Evolutionary conservation across 306 rosid species (phyloP).

Genomic region (Senna siamea): DNA sequence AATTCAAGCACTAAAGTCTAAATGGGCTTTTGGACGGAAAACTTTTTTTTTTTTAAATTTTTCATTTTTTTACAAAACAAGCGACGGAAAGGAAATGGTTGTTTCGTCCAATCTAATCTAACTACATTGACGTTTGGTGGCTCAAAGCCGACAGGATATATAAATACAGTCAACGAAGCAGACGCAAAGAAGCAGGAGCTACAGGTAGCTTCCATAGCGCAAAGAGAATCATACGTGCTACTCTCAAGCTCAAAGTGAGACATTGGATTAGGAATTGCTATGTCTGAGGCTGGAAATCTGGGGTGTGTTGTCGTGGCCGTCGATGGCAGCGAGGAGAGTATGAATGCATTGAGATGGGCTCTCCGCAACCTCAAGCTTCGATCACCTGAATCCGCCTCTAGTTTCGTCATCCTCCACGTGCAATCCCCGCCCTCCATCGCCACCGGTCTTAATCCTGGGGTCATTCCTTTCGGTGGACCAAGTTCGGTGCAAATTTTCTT

Average conservation of each 20-base stretch:
- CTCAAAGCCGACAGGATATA: too few relatives aligned
- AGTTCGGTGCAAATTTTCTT: conserved; percentile 72
- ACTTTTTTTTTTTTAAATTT: too few relatives aligned
- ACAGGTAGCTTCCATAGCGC: not conserved
- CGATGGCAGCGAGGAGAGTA: conserved; percentile 89
- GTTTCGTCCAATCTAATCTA: too few relatives aligned
- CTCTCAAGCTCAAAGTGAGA: not conserved
- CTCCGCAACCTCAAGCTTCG: conserved; percentile 79
- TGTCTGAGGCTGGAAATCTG: conserved; percentile 57
- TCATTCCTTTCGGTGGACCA: conserved; percentile 89
- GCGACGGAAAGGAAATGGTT: too few relatives aligned
- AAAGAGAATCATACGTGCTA: not conserved
- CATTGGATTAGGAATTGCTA: conserved; percentile 6
- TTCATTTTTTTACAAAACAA: too few relatives aligned
- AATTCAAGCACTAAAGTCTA: too few relatives aligned
- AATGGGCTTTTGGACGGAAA: too few relatives aligned
- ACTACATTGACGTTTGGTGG: too few relatives aligned
- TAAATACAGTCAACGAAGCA: too few relatives aligned
- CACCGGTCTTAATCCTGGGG: conserved; percentile 72
- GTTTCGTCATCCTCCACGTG: conserved; percentile 68
- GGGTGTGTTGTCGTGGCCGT: conserved; percentile 71
- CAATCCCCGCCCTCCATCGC: conserved; percentile 84
- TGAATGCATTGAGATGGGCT: conserved; percentile 81
- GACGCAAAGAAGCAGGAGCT: not conserved
- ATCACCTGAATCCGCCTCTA: conserved; percentile 50